Conservation (phyloP, 2,329 filamentous ascomycete genomes). For the Colletotrichum coccodes region DNA sequence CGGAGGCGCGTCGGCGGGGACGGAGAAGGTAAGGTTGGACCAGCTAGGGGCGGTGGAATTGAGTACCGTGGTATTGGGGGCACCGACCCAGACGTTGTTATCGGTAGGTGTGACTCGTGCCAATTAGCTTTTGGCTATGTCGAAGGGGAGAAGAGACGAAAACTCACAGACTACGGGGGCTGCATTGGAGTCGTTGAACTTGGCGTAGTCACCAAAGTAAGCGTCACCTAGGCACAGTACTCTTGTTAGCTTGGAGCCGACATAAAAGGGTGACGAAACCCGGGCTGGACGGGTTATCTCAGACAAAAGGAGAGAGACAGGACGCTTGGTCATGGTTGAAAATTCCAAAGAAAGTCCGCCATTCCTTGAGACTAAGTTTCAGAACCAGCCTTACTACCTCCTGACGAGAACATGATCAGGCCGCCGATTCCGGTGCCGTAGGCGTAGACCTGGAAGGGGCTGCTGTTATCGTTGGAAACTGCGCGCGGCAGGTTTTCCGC, state of each 20-base stretch:
- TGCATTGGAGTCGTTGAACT: constrained; percentile 21
- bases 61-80: constrained; percentile 32
- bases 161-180: constrained; percentile 24
- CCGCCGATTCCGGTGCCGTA: constrained; percentile 40
- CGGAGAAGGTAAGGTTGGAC: constrained; percentile 38
- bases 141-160: background rate
- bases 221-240: constrained; percentile 9
- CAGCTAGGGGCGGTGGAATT: constrained; percentile 32
- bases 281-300: background rate
- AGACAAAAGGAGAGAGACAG: background rate
- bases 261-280: background rate
- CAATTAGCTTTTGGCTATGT: background rate
- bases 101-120: constrained; percentile 29
- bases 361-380: background rate
- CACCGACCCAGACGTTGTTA: constrained; percentile 33
- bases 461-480: constrained; percentile 1
- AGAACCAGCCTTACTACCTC: constrained; percentile 32
- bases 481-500: constrained; percentile 23
- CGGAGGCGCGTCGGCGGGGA: constrained; percentile 34
- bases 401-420: constrained; percentile 36
- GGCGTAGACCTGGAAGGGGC: constrained; percentile 39
- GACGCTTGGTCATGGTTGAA: background rate
- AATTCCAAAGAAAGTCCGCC: background rate
- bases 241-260: background rate
- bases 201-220: constrained; percentile 15